Evolutionary conservation across 805 yeast species (phyloP).

Genomic region (Wickerhamiella allomyrinae): DNA sequence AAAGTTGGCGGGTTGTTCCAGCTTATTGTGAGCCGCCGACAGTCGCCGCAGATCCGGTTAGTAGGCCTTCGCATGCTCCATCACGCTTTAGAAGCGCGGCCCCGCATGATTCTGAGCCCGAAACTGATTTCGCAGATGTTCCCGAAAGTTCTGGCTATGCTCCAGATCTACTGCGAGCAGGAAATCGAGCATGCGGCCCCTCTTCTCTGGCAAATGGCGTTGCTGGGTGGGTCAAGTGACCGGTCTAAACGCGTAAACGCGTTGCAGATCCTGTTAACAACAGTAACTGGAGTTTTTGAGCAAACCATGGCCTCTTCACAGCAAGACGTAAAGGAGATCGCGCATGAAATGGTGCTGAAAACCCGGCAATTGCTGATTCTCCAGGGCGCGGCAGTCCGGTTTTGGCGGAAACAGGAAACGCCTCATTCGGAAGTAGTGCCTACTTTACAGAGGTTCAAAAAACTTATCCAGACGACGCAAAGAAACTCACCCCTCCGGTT

Average conservation of each 20-base stretch:
- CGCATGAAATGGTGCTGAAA: background rate
- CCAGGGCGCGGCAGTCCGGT: constrained; percentile 3
- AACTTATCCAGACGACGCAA: background rate
- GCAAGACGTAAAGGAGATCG: background rate
- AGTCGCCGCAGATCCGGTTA: constrained; percentile 1
- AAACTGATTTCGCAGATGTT: constrained; percentile 1
- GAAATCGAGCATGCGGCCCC: constrained; percentile 6
- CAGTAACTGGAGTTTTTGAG: background rate
- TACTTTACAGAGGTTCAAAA: background rate
- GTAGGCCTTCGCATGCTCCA: constrained; percentile 5
- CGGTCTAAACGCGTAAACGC: background rate
- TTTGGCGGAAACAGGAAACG: background rate
- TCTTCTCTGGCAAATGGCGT: constrained; percentile 5
- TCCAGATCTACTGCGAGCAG: constrained; percentile 3
- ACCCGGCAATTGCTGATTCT: constrained; percentile 1
- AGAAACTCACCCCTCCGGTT: background rate
- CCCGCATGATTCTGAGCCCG: constrained; percentile 9
- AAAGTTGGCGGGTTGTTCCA: constrained; percentile 2
- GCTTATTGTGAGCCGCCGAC: background rate
- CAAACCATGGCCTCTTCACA: background rate
- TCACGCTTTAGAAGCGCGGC: constrained; percentile 6
- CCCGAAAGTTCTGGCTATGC: constrained; percentile 1
- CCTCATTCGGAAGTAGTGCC: background rate
- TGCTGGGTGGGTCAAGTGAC: constrained; percentile 2
- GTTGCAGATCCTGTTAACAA: background rate